Evolutionary conservation across 768 basidiomycete genomes (phyloP), one percentile per base, ranked within the genome.

Genomic region (Termitomyces eurrhizus): DNA sequence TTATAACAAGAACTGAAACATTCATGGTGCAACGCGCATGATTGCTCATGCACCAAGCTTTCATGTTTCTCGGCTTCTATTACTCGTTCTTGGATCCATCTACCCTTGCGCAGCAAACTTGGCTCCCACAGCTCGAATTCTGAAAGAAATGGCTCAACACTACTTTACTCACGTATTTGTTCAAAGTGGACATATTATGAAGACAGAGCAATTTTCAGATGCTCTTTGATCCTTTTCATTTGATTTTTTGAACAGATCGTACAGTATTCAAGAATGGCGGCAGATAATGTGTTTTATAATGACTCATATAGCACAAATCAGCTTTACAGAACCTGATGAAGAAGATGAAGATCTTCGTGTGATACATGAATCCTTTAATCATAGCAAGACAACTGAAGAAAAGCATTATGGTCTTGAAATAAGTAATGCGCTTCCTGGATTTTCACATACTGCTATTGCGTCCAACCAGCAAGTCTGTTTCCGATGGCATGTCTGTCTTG

Each of bases 381-480:
- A 21, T 21, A 21, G 21, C 21, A 21, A 21, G 21, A 21, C 21
- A 21, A 21, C 21, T 21, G 21, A 18, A 9, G 32, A 60, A 13
- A 2, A 18, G 3, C 52, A 53, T 4, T 56, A 60, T 44, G 48
- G 14, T 13, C 7, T 60, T 1, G 29, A 54, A 11, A 35, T 36
- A 13, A 60, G 7, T 7, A 33, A 56, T 13, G 2, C 45, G 0
- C 37, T 49, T 1, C 18, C 26, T 8, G 33, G 46, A 0, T 33
- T 55, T 14, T 49, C 24, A 2, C 59, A 60, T 35, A 55, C 18
- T 7, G 18, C 46, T 8, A 50, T 60, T 55, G 59, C 59, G 0
- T 54, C 36, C 6, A 26, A 60, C 13, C 59, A 60, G 18, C 33
- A 37, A 1, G 46, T 60, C 0, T 60, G 59, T 48, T 48, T 60